Conservation (phyloP, 1,284 basidiomycete genomes). For the Ceratobasidium papillatum region DNA sequence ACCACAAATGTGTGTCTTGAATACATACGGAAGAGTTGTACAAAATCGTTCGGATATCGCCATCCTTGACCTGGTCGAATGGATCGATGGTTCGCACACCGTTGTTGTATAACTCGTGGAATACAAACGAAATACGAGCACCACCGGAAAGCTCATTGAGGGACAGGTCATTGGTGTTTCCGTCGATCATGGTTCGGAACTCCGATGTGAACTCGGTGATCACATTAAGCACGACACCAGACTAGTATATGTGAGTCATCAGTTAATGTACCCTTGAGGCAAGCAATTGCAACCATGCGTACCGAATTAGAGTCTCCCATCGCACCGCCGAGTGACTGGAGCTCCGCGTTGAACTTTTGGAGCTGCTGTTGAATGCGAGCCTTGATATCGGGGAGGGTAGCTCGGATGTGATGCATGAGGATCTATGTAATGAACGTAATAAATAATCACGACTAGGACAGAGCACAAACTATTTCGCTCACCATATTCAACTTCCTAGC, state of each 20-base stretch:
- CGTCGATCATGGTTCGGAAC: slow-evolving; percentile 96
- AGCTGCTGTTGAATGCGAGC: slow-evolving; percentile 87
- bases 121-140: slow-evolving; percentile 97
- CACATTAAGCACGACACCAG: slow-evolving; percentile 89
- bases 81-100: slow-evolving; percentile 96
- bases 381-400: slow-evolving; percentile 97
- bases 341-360: slow-evolving; percentile 86
- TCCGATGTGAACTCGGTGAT: slow-evolving; percentile 98
- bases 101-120: slow-evolving; percentile 97
- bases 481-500: slow-evolving; percentile 97
- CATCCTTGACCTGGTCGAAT: slow-evolving; percentile 98
- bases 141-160: slow-evolving; percentile 96
- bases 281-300: slow-evolving; percentile 17
- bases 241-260: slow-evolving; percentile 44
- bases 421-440: slow-evolving; percentile 62
- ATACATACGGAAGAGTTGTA: slow-evolving; percentile 94
- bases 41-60: slow-evolving; percentile 93
- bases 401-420: slow-evolving; percentile 97
- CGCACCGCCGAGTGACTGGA: slow-evolving; percentile 85
- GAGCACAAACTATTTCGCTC: slow-evolving; percentile 44
- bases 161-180: slow-evolving; percentile 93
- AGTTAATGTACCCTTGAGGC: not conserved
- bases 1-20: not conserved
- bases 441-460: slow-evolving; percentile 13
- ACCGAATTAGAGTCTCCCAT: slow-evolving; percentile 85